Evolutionary conservation across 306 rosid genomes (phyloP).

Genomic region (apple (Malus domestica)): ASM211411v1 NC_041803.1:5035501-5036000

Average conservation of each 20-base stretch:
- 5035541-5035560: not conserved
- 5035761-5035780: not conserved
- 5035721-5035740: not conserved
- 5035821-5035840: not conserved
- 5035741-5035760: not conserved
- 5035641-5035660: not conserved
- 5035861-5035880: conserved; percentile 26
- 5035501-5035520: conserved; percentile 19
- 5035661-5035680: not conserved
- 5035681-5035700: not conserved
- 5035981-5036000: conserved; percentile 6
- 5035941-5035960: conserved; percentile 51
- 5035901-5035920: conserved; percentile 33
- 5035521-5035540: not conserved
- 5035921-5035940: conserved; percentile 33
- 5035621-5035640: not conserved
- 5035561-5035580: not conserved
- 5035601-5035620: not conserved
- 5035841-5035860: conserved; percentile 13
- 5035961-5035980: conserved; percentile 24
- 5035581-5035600: not conserved
- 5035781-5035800: not conserved
- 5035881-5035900: conserved; percentile 42
- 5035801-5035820: not conserved
- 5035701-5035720: not conserved